These are phyloP conservation scores for Saturnispora saitoi DNA, from an alignment of 805 yeast genomes.

Conservation along the genomic window DNA sequence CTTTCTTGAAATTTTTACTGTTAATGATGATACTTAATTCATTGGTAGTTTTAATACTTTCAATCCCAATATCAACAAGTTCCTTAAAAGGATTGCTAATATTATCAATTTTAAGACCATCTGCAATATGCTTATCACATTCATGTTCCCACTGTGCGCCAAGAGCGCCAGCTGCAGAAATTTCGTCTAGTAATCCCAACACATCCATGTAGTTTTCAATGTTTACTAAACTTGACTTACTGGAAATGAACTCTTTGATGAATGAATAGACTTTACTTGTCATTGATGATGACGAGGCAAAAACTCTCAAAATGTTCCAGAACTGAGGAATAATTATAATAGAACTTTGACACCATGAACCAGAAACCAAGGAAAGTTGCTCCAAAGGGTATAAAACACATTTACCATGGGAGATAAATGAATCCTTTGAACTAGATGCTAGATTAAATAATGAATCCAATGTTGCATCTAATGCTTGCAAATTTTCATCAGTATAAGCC, in stretches of 20 bases:
- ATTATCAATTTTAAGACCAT: slow-evolving; percentile 36
- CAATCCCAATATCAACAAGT: slow-evolving; percentile 49
- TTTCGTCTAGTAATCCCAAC: slow-evolving; percentile 66
- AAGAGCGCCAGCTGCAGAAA: slow-evolving; percentile 72
- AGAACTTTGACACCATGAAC: slow-evolving; percentile 33
- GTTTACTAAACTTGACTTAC: slow-evolving; percentile 30
- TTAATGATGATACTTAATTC: slow-evolving; percentile 35
- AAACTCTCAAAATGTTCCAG: slow-evolving; percentile 40
- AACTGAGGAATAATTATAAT: slow-evolving; percentile 33
- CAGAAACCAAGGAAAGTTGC: slow-evolving; percentile 36
- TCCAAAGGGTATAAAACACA: slow-evolving; percentile 41
- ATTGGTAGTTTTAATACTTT: slow-evolving; percentile 54
- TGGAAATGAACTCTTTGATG: slow-evolving; percentile 33
- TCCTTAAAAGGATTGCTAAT: slow-evolving; percentile 42
- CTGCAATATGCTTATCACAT: slow-evolving; percentile 34
- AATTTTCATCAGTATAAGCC: slow-evolving; percentile 29
- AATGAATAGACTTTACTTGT: slow-evolving; percentile 39
- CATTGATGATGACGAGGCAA: slow-evolving; percentile 37
- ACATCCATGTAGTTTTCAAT: slow-evolving; percentile 52
- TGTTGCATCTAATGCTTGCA: slow-evolving; percentile 17
- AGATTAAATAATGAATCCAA: slow-evolving; percentile 20
- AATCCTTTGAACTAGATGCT: slow-evolving; percentile 30
- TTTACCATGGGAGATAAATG: slow-evolving; percentile 36
- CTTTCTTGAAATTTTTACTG: slow-evolving; percentile 24
- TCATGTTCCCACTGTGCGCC: slow-evolving; percentile 73